phyloP scores from a whole-genome alignment of 2,329 filamentous ascomycete species.

The Didymella pomorum region DNA sequence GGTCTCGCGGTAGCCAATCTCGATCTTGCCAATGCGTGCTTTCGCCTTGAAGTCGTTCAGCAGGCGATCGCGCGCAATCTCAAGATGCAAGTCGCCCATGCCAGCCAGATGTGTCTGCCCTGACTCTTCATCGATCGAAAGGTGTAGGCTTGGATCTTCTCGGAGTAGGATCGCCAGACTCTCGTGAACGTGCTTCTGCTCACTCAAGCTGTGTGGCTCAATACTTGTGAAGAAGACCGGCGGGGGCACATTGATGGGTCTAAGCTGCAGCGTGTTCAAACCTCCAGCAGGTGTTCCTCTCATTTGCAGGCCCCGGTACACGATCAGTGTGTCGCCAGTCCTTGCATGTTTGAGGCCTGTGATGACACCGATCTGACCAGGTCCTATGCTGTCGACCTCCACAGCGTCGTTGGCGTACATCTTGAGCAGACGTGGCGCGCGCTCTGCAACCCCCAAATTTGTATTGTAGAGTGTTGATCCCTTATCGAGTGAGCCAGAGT shows the following conservation, averaged over 20 bases:
- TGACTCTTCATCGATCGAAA: constrained; percentile 84
- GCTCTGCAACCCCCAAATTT: constrained; percentile 79
- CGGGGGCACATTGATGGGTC: constrained; percentile 87
- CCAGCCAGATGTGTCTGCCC: constrained; percentile 93
- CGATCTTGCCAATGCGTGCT: constrained; percentile 85
- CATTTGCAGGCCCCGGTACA: constrained; percentile 69
- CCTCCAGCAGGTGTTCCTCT: constrained; percentile 71
- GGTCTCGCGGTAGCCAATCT: constrained; percentile 94
- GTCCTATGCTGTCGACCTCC: constrained; percentile 79
- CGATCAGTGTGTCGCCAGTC: constrained; percentile 90
- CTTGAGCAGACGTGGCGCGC: constrained; percentile 80
- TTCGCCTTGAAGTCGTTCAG: constrained; percentile 88
- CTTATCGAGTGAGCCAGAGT: constrained; percentile 79
- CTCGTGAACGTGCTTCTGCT: constrained; percentile 80
- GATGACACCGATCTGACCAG: constrained; percentile 94
- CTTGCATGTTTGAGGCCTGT: constrained; percentile 88
- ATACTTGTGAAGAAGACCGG: constrained; percentile 97
- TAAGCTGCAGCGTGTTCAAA: constrained; percentile 78
- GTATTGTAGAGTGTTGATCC: constrained; percentile 87
- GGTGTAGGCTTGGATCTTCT: constrained; percentile 91
- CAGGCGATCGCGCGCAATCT: constrained; percentile 88
- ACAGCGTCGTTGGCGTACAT: constrained; percentile 90
- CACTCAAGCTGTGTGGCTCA: constrained; percentile 78
- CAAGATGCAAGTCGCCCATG: constrained; percentile 95
- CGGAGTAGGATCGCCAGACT: constrained; percentile 80